Conservation (phyloP, 805 yeast species). For the Kuraishia piskuri region DNA sequence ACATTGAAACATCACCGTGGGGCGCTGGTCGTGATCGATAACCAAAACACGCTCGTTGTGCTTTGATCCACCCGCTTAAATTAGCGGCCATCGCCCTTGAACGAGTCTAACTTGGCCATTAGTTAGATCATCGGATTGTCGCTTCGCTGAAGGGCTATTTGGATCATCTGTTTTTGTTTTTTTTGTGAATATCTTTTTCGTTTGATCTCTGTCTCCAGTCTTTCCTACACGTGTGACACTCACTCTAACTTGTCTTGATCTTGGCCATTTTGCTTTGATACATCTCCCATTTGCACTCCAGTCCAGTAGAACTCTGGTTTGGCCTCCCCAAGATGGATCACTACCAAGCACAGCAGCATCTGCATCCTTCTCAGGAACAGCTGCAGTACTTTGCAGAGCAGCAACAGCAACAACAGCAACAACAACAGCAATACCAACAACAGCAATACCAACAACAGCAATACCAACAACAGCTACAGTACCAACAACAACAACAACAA, state of each 20-base stretch:
- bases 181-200: background rate
- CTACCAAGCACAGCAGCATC: constrained; percentile 9
- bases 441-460: constrained; percentile 22
- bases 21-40: background rate
- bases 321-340: constrained; percentile 1
- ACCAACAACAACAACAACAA: constrained; percentile 9
- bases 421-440: constrained; percentile 22
- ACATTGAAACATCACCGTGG: background rate
- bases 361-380: constrained; percentile 11
- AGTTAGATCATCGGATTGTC: background rate
- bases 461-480: constrained; percentile 22
- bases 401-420: constrained; percentile 24
- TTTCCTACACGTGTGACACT: background rate
- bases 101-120: background rate
- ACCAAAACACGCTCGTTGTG: background rate
- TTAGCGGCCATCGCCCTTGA: too few species aligned
- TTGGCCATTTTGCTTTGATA: background rate
- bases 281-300: background rate
- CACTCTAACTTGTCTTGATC: background rate
- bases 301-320: background rate
- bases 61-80: background rate
- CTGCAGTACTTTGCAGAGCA: constrained; percentile 24
- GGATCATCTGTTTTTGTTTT: too few species aligned
- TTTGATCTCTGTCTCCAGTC: background rate
- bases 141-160: background rate